Percentiles rank a stretch among this genome's conserved stretches.
Evolutionary conservation across 768 basidiomycete species (phyloP).

Genomic region (Pleurotus cornucopiae): DNA sequence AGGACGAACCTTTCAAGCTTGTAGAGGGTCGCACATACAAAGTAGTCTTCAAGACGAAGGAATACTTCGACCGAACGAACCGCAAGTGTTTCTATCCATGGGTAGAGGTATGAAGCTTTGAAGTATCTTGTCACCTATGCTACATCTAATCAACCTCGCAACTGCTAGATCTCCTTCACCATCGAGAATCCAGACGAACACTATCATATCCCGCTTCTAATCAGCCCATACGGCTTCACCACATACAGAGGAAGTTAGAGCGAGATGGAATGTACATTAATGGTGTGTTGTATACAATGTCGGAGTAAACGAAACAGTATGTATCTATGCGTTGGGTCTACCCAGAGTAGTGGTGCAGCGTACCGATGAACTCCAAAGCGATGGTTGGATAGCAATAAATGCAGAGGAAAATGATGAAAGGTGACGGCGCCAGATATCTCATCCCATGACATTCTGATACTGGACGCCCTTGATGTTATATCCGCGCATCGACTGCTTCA

Average conservation of each 20-base stretch:
- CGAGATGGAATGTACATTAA: constrained; percentile 15
- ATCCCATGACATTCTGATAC: constrained; percentile 71
- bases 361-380: constrained; percentile 15
- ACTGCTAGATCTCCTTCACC: constrained; percentile 69
- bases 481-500: constrained; percentile 85
- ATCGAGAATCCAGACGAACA: constrained; percentile 74
- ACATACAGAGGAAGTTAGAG: constrained; percentile 85
- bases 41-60: constrained; percentile 77
- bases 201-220: constrained; percentile 87
- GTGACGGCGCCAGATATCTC: constrained; percentile 20
- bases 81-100: constrained; percentile 83
- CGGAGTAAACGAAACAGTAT: background rate
- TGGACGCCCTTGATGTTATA: constrained; percentile 69
- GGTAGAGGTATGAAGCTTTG: constrained; percentile 80
- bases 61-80: constrained; percentile 67
- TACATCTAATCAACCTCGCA: constrained; percentile 6
- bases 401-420: constrained; percentile 15
- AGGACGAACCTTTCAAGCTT: constrained; percentile 40
- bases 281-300: constrained; percentile 6
- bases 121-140: background rate
- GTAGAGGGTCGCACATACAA: constrained; percentile 67
- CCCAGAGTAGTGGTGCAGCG: constrained; percentile 8
- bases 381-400: constrained; percentile 9
- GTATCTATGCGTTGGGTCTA: constrained; percentile 17
- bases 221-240: constrained; percentile 89